Evolutionary conservation across 2,329 filamentous ascomycete genomes (phyloP), one percentile per base, ranked within the genome.

Genomic region (Hymenoscyphus occultus): DNA sequence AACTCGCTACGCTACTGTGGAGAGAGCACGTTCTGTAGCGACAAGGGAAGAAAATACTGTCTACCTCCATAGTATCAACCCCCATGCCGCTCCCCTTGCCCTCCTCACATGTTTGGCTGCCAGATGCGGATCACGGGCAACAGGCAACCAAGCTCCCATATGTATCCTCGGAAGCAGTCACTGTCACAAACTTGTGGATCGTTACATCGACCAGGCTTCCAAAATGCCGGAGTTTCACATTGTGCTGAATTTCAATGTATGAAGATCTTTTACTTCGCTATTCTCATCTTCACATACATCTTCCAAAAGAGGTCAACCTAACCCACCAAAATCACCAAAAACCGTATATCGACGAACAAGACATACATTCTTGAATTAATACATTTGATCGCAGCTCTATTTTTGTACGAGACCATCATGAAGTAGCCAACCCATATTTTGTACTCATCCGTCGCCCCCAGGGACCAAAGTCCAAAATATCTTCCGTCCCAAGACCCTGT

Each of bases 361-460:
- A 54, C 22, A n/a, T 39, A 61, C 59, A 28, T 57, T 63, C 39
- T 60, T 60, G 56, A 60, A 54, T 60, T 63, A 63, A 60, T 59
- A 63, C 19, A 13, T 63, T 63, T 59, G 54, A 42, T 32, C 35
- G 39, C 13, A 48, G 39, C 39, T 59, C 39, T 59, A 58, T 51
- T 28, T 35, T 60, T 39, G 31, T 39, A 19, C 48, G 9, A 28
- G 13, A 45, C n/a, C 22, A 58, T 59, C 45, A 63, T 35, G 19
- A 62, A 62, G 48, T 56, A 56, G 28, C 48, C 31, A 56, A 42
- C 51, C 39, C 13, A 62, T 57, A 48, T 40, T 61, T 45, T 62
- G n/a, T 54, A 40, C 54, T 59, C 54, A 14, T 58, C 61, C 48
- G 28, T 16, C 48, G 48, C 35, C 22, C 56, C 31, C 14, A 62